Percentiles rank a stretch among this genome's conserved stretches.
Conservation (phyloP, 495 filamentous ascomycete genomes). For the Aspergillus coremiiformis region DNA sequence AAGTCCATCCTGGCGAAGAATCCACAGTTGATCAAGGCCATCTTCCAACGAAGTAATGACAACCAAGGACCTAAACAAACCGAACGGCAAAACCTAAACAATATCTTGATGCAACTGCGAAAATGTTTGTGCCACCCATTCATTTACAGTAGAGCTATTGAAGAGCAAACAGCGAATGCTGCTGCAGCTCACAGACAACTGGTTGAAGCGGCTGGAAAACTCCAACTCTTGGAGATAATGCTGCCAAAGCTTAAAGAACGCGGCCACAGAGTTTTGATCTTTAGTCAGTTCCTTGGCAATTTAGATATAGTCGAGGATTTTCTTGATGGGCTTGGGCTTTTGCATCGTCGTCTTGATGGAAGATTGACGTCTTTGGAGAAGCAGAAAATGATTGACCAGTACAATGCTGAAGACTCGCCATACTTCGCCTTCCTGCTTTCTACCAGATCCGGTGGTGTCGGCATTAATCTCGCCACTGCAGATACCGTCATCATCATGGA, state of each 20-base stretch:
- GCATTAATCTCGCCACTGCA: conserved; percentile 94
- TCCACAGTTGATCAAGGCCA: conserved; percentile 76
- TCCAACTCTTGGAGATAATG: conserved; percentile 79
- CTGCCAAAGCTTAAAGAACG: conserved; percentile 80
- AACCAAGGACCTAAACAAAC: conserved; percentile 43
- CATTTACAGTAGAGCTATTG: conserved; percentile 80
- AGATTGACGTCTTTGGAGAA: conserved; percentile 70
- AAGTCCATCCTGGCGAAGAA: conserved; percentile 89
- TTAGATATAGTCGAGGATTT: conserved; percentile 91
- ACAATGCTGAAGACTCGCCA: conserved; percentile 75
- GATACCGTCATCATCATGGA: conserved; percentile 98
- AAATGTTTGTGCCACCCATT: conserved; percentile 96
- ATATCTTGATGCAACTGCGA: conserved; percentile 90
- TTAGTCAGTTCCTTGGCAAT: conserved; percentile 90
- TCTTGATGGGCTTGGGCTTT: conserved; percentile 59
- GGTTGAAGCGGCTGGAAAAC: conserved; percentile 85
- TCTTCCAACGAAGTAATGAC: conserved; percentile 57
- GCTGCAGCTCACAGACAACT: conserved; percentile 64
- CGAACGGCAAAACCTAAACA: conserved; percentile 75
- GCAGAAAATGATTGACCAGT: conserved; percentile 87
- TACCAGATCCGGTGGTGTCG: conserved; percentile 89
- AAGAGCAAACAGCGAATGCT: conserved; percentile 57
- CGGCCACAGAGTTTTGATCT: conserved; percentile 90
- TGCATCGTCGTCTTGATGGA: conserved; percentile 81
- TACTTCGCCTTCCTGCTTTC: conserved; percentile 88